These are phyloP conservation scores for Candida golubevii DNA, from an alignment of 805 yeast genomes.

Conservation along the genomic window DNA sequence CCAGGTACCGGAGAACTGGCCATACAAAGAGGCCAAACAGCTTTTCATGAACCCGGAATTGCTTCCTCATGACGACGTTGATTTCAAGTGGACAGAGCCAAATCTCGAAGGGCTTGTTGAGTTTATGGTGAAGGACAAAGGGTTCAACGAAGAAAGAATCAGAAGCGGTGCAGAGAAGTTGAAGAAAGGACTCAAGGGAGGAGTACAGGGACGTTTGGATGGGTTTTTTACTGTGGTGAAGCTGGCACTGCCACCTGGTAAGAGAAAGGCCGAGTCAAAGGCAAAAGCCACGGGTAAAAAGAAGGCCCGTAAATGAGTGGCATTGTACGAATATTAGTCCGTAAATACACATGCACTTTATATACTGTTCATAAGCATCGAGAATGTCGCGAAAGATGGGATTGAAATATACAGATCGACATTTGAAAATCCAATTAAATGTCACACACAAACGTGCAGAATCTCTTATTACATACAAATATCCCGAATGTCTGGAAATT, in stretches of 20 bases:
- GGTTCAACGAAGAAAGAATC: conserved; percentile 90
- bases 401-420: no score
- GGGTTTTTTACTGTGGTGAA: conserved; percentile 74
- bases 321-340: no score
- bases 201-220: conserved; percentile 88
- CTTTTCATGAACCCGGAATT: conserved; percentile 84
- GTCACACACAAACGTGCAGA: no score
- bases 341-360: no score
- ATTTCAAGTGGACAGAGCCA: conserved; percentile 85
- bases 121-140: conserved; percentile 81
- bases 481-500: no score
- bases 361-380: no score
- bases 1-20: conserved; percentile 93
- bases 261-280: conserved; percentile 33
- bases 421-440: no score
- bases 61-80: conserved; percentile 52
- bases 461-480: no score
- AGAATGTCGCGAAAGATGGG: no score
- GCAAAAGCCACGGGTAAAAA: conserved; percentile 29
- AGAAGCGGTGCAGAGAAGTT: conserved; percentile 82
- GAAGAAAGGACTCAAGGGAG: conserved; percentile 75
- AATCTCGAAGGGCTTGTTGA: conserved; percentile 78
- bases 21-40: conserved; percentile 80
- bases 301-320: conserved; percentile 16
- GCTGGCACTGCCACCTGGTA: conserved; percentile 38